Base-by-base conservation (phyloP, 768 basidiomycete genomes). In the Tylopilus plumbeoviolaceoides region DNA sequence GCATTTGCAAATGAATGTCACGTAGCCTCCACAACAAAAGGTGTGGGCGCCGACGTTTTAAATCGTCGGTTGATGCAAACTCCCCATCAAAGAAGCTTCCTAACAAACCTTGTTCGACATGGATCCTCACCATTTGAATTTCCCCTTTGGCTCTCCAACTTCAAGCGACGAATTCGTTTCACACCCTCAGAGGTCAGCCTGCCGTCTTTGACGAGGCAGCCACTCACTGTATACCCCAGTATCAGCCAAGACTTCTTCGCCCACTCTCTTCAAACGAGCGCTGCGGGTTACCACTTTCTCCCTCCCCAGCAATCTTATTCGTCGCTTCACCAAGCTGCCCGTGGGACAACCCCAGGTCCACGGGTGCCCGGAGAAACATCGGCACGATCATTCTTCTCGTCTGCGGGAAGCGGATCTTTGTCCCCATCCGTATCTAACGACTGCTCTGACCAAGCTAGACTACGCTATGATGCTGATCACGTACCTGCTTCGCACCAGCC, bases 71-170 rank as follows among this genome's bases (percentile, higher is more conserved):
- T 47, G 53, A 48, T 48, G 35, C 53, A 62, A 50, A 35, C 28
- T 47, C 56, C 47, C 54, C 57, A 62, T 64, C 63, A 62, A 53
- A 57, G 56, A 57, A 58, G 59, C 57, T 30, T 30, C 30, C 30
- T 30, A 30, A 11, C 10, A 30, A 47, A 8, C 41, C 46, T 55
- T 58, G 54, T 45, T 47, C 62, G 28, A 44, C 44, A 64, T 64
- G 63, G 7, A 48, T 39, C 28, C 56, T 48, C 47, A 42, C 49
- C 43, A 59, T 60, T 53, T 44, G 48, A 52, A 51, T 55, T 53
- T 39, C 6, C 28, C 20, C 25, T 31, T 44, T 36, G 25, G 14
- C 20, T 44, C 40, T 39, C 62, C 50, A 33, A 20, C 20, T 25
- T 49, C 53, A 28, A 44, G 25, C 27, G 8, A 46, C 20, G 56